These are phyloP conservation scores for Globisporangium paroecandrum DNA, from an alignment of 352 stramenopile species.

Conservation along the genomic window DNA sequence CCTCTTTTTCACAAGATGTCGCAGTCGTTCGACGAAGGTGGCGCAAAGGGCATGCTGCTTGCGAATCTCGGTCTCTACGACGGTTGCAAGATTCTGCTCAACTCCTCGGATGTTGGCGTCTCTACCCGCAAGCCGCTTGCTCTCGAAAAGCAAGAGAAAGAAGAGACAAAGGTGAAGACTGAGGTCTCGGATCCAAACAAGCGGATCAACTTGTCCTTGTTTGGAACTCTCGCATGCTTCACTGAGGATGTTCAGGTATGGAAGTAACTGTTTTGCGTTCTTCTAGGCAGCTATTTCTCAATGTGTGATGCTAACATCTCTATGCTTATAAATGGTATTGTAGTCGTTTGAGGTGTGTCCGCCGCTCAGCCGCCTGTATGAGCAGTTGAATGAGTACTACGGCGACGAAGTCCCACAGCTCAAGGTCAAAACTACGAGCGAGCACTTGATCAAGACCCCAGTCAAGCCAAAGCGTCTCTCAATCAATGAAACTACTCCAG, in stretches of 20 bases:
- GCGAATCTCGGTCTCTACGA: conserved; percentile 90
- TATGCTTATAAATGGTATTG: neutral
- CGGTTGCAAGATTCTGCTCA: conserved; percentile 82
- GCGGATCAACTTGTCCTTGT: conserved; percentile 45
- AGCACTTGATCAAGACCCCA: conserved; percentile 55
- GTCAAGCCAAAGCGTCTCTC: conserved; percentile 30
- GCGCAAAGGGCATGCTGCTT: conserved; percentile 91
- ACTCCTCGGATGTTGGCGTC: conserved; percentile 68
- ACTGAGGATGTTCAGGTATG: conserved; percentile 52
- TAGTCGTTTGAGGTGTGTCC: conserved; percentile 58
- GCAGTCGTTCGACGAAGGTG: conserved; percentile 90
- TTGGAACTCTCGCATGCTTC: conserved; percentile 52
- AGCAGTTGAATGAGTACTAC: conserved; percentile 69
- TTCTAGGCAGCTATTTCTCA: neutral
- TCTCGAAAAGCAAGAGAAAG: conserved; percentile 15
- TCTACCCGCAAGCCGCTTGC: conserved; percentile 43
- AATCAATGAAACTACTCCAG: conserved; percentile 1
- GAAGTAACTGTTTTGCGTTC: neutral
- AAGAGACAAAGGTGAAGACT: conserved; percentile 20
- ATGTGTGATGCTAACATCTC: neutral
- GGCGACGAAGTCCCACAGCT: conserved; percentile 40
- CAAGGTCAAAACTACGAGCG: conserved; percentile 56
- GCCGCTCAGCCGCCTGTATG: conserved; percentile 63
- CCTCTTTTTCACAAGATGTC: conserved; percentile 93
- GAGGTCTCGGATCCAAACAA: conserved; percentile 21